Percentiles rank a stretch among this genome's conserved stretches.
phyloP scores from a whole-genome alignment of 345 rosid species.

The Aquilaria sinensis region DNA sequence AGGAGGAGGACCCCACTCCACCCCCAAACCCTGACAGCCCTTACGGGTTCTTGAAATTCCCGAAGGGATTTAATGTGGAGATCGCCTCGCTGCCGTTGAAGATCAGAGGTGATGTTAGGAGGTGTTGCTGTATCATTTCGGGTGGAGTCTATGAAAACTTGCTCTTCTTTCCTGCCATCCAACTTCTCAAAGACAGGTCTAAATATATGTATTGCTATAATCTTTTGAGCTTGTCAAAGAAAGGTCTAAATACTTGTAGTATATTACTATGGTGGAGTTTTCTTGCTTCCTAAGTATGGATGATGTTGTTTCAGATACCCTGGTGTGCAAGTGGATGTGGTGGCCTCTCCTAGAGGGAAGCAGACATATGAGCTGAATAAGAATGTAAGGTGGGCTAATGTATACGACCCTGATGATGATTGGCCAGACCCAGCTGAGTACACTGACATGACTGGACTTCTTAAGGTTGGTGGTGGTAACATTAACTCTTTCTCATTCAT shows the following conservation, averaged over 20 bases:
- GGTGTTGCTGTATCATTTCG: slow-evolving; percentile 78
- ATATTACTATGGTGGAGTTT: too few relatives aligned
- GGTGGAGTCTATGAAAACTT: slow-evolving; percentile 93
- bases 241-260: too few relatives aligned
- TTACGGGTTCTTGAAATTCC: slow-evolving; percentile 90
- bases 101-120: slow-evolving; percentile 88
- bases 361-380: slow-evolving; percentile 87
- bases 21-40: slow-evolving; percentile 78
- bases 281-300: too few relatives aligned
- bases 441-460: slow-evolving; percentile 72
- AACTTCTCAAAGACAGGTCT: slow-evolving; percentile 81
- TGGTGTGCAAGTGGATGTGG: slow-evolving; percentile 77
- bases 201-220: background rate
- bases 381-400: slow-evolving; percentile 92
- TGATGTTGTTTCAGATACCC: slow-evolving; percentile 48
- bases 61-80: slow-evolving; percentile 70
- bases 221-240: too few relatives aligned
- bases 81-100: slow-evolving; percentile 69
- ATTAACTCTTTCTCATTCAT: background rate
- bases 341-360: slow-evolving; percentile 79
- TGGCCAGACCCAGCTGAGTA: slow-evolving; percentile 88
- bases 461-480: slow-evolving; percentile 47
- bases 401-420: slow-evolving; percentile 75
- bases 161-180: slow-evolving; percentile 79
- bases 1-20: slow-evolving; percentile 81